Base-by-base conservation (phyloP, 352 stramenopile species). In the Globisporangium middletonii region DNA sequence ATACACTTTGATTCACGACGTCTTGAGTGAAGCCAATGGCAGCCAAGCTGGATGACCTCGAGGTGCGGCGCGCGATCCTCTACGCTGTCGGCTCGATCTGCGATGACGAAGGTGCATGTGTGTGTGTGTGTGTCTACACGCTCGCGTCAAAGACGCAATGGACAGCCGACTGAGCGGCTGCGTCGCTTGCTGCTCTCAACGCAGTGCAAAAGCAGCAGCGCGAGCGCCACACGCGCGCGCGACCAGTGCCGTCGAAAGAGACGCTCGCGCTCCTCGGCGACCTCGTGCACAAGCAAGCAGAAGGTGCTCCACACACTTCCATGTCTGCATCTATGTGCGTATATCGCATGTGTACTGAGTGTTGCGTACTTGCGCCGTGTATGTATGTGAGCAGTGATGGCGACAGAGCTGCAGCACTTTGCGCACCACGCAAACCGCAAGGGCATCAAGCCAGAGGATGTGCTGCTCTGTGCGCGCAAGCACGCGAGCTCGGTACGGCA, bases 391-490 rank as follows among this genome's bases (percentile, higher is more conserved):
- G 5, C 49, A 91, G 81, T 91, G 53, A 71, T 89, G 62, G 81
- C 81, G 26, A 85, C 71, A 16, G 81, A 91, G 59, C 60, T 91
- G 57, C 81, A 91, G 61, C 81, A 87, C 49, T 91, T 91, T 55
- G 79, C 81, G 15, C 67, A 72, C 47, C 81, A 91, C 55, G 78
- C 75, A 13, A 87, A 82, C 41, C 75, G 75, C 35, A 89, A 88
- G 57, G 71, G 84, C 33, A 87, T 91, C 53, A 91, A 91, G 44
- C 53, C 73, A 2, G 81, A 91, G 53, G 81, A 91, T 56, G 77
- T 91, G 43, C 59, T 75, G 37, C 69, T 91, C 19, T 78, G 78
- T 46, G 73, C 81, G 23, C 60, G 81, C n/a, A 88, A 87, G 62
- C 73, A 83, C n/a, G 60, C 77, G 2, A 67, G 55, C 48, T 60